phyloP scores from a whole-genome alignment of 805 yeast genomes.

The Pichia nakasei region DNA sequence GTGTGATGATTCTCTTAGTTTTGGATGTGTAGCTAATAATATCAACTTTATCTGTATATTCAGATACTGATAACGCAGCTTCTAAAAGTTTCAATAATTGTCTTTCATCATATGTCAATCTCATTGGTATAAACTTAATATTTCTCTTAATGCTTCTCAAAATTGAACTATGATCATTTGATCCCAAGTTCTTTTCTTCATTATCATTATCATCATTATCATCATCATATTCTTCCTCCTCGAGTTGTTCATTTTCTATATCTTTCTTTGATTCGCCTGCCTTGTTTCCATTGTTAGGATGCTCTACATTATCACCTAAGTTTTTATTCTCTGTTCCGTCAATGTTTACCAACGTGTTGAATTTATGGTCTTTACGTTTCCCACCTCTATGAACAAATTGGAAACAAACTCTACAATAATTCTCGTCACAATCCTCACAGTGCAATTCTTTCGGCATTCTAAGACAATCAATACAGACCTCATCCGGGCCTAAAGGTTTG shows the following conservation, averaged over 20 bases:
- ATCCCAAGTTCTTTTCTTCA: background rate
- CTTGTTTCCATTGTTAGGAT: constrained; percentile 1
- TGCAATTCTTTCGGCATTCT: constrained; percentile 62
- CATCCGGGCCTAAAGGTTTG: constrained; percentile 13
- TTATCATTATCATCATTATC: constrained; percentile 7
- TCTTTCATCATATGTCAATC: constrained; percentile 61
- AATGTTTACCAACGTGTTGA: constrained; percentile 17
- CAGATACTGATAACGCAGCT: constrained; percentile 71
- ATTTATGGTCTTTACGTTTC: constrained; percentile 39
- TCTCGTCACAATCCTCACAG: constrained; percentile 57
- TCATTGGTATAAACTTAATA: constrained; percentile 54
- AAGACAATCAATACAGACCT: constrained; percentile 58
- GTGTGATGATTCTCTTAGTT: constrained; percentile 61
- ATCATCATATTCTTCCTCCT: constrained; percentile 11
- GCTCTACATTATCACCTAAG: constrained; percentile 13
- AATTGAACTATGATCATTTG: constrained; percentile 13
- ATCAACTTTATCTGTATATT: constrained; percentile 73
- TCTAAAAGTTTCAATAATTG: constrained; percentile 57
- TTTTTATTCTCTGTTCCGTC: constrained; percentile 10
- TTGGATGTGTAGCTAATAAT: constrained; percentile 58
- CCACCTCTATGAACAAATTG: constrained; percentile 65
- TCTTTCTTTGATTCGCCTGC: constrained; percentile 1
- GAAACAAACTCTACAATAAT: constrained; percentile 63
- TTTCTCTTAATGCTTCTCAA: constrained; percentile 34
- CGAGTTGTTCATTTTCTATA: constrained; percentile 6